A percentile compares a stretch with the other conserved stretches of the same genome.
phyloP scores from a whole-genome alignment of 2,329 filamentous ascomycete species.

The Monosporascus sp. region DNA sequence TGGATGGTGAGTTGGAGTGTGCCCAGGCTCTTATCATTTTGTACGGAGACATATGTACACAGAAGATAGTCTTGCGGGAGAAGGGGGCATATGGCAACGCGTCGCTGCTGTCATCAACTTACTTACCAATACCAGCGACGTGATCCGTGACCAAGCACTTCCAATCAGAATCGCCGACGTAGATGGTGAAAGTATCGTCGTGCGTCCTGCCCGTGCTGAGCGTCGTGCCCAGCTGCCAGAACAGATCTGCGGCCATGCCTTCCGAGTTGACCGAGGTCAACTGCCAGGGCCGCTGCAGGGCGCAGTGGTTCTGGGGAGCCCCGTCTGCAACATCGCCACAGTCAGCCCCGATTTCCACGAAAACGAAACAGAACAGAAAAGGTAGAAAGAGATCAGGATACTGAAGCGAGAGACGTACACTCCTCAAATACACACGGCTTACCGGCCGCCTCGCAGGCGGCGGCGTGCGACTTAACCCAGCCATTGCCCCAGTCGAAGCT shows the following conservation, averaged over 20 bases:
- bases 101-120: neutral
- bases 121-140: slow-evolving; percentile 27
- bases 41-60: no score
- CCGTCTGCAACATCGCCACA: slow-evolving; percentile 19
- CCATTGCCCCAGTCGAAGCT: slow-evolving; percentile 29
- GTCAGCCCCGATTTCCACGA: neutral
- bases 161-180: slow-evolving; percentile 35
- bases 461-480: slow-evolving; percentile 33
- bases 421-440: slow-evolving; percentile 38
- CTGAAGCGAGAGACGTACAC: slow-evolving; percentile 24
- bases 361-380: neutral
- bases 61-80: no score
- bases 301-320: slow-evolving; percentile 20
- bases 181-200: slow-evolving; percentile 43
- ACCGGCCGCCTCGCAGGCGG: slow-evolving; percentile 32
- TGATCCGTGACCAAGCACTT: slow-evolving; percentile 41
- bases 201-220: slow-evolving; percentile 36
- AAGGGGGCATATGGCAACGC: no score
- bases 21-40: no score
- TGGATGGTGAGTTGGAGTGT: no score
- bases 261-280: slow-evolving; percentile 19
- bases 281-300: slow-evolving; percentile 26
- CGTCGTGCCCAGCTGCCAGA: slow-evolving; percentile 28
- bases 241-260: slow-evolving; percentile 24
- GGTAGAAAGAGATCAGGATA: neutral